These are phyloP conservation scores for Serendipita indica DNA, from an alignment of 768 basidiomycete species.

Conservation along the genomic window DNA sequence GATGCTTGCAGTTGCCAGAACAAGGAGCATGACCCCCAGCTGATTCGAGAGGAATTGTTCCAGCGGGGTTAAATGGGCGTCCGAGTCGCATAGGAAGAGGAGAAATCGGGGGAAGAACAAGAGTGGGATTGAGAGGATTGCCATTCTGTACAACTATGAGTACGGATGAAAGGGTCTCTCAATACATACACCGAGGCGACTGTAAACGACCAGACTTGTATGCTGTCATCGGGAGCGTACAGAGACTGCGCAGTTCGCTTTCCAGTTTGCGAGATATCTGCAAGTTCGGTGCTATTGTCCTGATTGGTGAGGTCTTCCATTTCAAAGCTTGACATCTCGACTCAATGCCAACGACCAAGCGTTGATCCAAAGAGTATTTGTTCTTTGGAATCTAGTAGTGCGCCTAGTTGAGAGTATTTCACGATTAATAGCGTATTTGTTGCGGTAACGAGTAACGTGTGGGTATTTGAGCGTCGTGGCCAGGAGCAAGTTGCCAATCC, in stretches of 20 bases:
- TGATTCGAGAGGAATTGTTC: constrained; percentile 58
- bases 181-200: not conserved
- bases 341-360: not conserved
- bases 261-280: not conserved
- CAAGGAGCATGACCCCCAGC: constrained; percentile 44
- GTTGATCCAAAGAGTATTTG: too few relatives aligned
- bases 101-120: constrained; percentile 47
- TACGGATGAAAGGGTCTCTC: not conserved
- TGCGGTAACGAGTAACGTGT: not conserved
- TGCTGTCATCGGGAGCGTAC: not conserved
- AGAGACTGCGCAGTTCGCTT: not conserved
- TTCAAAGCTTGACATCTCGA: not conserved
- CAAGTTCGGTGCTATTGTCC: not conserved
- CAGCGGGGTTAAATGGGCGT: constrained; percentile 39
- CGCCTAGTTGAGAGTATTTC: not conserved
- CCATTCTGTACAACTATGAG: constrained; percentile 21
- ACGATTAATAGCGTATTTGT: too few relatives aligned
- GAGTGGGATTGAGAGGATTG: constrained; percentile 25
- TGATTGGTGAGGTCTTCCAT: not conserved
- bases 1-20: constrained; percentile 40
- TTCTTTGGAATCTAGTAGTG: too few relatives aligned
- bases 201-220: not conserved
- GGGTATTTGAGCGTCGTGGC: not conserved
- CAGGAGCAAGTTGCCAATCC: not conserved
- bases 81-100: constrained; percentile 42